Conservation (phyloP, 2,329 filamentous ascomycete genomes). For the Arthrobotrys sinensis region DNA sequence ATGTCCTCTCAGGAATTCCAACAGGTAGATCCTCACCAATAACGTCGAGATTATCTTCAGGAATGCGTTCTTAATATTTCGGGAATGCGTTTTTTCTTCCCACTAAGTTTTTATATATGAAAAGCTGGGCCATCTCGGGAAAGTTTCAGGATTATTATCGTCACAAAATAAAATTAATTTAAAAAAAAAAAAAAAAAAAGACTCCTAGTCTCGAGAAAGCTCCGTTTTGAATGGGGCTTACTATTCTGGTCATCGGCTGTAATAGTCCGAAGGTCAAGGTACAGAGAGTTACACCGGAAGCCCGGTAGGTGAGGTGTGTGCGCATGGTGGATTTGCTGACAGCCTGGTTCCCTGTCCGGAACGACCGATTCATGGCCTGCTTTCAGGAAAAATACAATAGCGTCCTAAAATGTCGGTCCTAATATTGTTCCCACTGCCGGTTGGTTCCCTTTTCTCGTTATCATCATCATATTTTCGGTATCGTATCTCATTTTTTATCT, state of each 20-base stretch:
- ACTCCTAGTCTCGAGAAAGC: not conserved
- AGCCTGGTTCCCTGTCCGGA: conserved; percentile 21
- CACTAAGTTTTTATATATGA: no score
- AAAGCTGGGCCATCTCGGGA: no score
- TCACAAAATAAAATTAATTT: no score
- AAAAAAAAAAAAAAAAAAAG: no score
- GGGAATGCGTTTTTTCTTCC: not conserved
- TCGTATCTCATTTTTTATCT: no score
- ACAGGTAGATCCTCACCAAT: not conserved
- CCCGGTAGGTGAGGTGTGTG: not conserved
- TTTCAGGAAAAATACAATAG: conserved; percentile 24
- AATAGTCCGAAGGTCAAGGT: conserved; percentile 20
- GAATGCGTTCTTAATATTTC: not conserved
- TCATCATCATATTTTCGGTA: no score
- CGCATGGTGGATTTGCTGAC: conserved; percentile 20
- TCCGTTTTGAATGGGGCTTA: not conserved
- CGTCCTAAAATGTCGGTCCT: not conserved
- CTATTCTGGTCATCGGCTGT: conserved; percentile 24
- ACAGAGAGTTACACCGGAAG: conserved; percentile 21
- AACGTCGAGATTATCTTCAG: not conserved
- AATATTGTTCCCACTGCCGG: no score
- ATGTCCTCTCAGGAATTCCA: not conserved
- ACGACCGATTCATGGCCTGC: conserved; percentile 7
- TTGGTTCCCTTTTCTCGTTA: no score
- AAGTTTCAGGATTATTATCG: no score